Percentiles rank a stretch among this genome's conserved stretches.
These are phyloP conservation scores for Musa acuminata DNA, from an alignment of 176 grass and related monocot species.

Conservation along the genomic window DNA sequence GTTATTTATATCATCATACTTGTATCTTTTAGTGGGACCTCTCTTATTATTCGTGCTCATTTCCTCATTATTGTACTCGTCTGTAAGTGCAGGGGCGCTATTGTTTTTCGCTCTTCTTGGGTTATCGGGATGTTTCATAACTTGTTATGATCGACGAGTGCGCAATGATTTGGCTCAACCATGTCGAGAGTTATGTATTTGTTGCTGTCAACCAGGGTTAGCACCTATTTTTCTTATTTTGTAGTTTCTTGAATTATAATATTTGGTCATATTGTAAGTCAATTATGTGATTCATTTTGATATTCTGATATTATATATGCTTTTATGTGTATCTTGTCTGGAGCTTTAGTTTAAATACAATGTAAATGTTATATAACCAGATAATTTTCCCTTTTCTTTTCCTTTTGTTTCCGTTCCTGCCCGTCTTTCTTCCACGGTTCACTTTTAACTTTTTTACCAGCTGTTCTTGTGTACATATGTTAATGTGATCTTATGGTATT, in stretches of 20 bases:
- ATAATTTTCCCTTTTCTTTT: no score
- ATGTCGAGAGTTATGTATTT: slow-evolving; percentile 92
- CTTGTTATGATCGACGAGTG: slow-evolving; percentile 92
- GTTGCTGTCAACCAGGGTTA: slow-evolving; percentile 96
- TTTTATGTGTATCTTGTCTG: no score
- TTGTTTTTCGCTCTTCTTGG: slow-evolving; percentile 88
- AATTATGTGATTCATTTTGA: no score
- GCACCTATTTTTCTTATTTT: not conserved
- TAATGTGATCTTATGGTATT: not conserved
- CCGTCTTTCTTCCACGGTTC: not conserved
- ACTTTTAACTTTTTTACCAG: not conserved
- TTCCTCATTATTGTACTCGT: not conserved
- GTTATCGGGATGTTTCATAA: slow-evolving; percentile 93
- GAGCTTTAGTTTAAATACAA: no score
- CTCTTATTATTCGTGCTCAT: not conserved
- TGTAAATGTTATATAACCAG: no score
- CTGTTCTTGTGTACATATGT: not conserved
- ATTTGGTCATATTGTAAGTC: no score
- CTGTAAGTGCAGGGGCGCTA: slow-evolving; percentile 49
- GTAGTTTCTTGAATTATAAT: no score
- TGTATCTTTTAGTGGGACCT: not conserved
- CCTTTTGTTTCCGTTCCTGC: no score
- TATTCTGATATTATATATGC: not conserved
- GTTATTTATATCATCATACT: not conserved
- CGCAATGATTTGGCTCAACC: slow-evolving; percentile 86